Base-by-base conservation (phyloP, 1,284 basidiomycete genomes). In the Ceratobasidium sp. region DNA sequence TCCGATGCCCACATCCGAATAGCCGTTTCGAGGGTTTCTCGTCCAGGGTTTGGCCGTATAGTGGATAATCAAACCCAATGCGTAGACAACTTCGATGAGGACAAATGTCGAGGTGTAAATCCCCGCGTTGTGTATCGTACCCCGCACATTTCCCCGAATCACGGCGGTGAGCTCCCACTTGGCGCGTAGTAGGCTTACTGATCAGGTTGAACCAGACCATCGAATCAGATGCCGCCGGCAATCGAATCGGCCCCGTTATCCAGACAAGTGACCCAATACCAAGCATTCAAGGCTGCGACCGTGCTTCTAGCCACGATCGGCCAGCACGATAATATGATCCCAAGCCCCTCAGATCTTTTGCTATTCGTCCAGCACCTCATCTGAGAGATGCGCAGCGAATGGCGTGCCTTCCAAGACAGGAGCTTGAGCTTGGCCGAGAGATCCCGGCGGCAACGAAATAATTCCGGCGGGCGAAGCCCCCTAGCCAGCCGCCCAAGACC, bases 101-200 rank as follows among this genome's bases (percentile, higher is more conserved):
- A 16, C 43, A n/a, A n/a, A 45, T 10, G n/a, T 10, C 48, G 48
- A 6, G 26, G 18, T n/a, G n/a, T n/a, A n/a, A 9, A 30, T 14
- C 53, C 28, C 53, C 53, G n/a, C 28, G 32, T 30, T 55, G 32
- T 16, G 18, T 26, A 28, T 23, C 9, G 16, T n/a, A n/a, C 4
- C 53, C 21, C 46, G 21, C n/a, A 23, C 46, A 55, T 34, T 28
- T 55, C 26, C 53, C 53, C 53, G 53, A 55, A 32, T 55, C 53
- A 55, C 26, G 32, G 28, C 53, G 53, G 53, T 4, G 53, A 55
- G 53, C n/a, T 28, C 28, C 26, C 9, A 26, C 53, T 26, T 21
- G 12, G 48, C 53, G 53, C 32, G 16, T 9, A 32, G 32, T 34
- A 8, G 5, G 16, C 53, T 23, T 32, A 28, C 32, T 30, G 21